A percentile compares a stretch with the other conserved stretches of the same genome.
These are phyloP conservation scores for Vitis hybrid DNA, from an alignment of 177 flowering plant genomes.

Conservation along the genomic window DNA sequence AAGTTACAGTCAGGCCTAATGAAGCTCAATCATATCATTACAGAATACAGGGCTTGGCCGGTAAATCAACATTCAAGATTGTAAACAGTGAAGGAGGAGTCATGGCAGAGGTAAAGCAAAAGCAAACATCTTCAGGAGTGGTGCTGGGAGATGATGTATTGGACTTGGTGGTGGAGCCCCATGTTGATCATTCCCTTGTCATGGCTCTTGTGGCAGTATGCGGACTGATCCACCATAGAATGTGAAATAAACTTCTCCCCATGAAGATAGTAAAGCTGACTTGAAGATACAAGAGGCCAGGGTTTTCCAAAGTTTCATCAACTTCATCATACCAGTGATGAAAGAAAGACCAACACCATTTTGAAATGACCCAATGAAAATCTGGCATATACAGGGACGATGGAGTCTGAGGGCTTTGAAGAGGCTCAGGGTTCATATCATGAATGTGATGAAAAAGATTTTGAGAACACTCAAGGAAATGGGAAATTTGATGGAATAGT, in stretches of 20 bases:
- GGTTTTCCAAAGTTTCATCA: too few species aligned
- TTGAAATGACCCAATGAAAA: too few species aligned
- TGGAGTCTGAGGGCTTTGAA: too few species aligned
- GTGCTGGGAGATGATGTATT: slow-evolving; percentile 54
- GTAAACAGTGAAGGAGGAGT: slow-evolving; percentile 30
- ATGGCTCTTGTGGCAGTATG: slow-evolving; percentile 48
- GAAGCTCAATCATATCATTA: slow-evolving; percentile 16
- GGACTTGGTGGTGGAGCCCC: slow-evolving; percentile 44
- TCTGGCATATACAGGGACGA: too few species aligned
- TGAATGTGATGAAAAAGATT: too few species aligned
- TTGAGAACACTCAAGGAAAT: too few species aligned
- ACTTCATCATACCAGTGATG: too few species aligned
- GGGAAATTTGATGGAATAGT: too few species aligned
- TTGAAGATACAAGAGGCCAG: too few species aligned
- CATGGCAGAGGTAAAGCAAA: slow-evolving; percentile 63
- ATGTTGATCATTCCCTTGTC: slow-evolving; percentile 45
- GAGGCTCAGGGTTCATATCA: too few species aligned
- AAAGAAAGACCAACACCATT: too few species aligned
- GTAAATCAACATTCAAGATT: slow-evolving; percentile 39
- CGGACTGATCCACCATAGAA: slow-evolving; percentile 32
- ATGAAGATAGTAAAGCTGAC: too few species aligned
- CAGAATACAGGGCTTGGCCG: slow-evolving; percentile 21
- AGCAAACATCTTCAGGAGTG: slow-evolving; percentile 42
- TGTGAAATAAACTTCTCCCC: slow-evolving; percentile 16
- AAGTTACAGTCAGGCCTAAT: slow-evolving; percentile 26